Conservation (phyloP, 2,329 filamentous ascomycete species). For the Trichoderma harzianum region DNA sequence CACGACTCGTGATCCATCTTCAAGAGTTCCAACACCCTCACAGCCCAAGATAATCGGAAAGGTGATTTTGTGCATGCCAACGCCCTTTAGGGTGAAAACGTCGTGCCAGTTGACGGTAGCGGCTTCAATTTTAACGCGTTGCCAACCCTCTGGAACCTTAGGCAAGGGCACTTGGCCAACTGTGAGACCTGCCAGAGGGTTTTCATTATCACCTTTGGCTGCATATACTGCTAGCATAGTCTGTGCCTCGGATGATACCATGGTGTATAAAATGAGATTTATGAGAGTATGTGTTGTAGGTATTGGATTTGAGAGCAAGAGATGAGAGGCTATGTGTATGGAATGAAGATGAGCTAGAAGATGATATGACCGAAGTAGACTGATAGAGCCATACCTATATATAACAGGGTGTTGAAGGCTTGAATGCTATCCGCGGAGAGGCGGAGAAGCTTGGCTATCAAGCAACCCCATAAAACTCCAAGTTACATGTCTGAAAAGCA, state of each 20-base stretch:
- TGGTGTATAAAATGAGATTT: background rate
- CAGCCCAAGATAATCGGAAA: conserved; percentile 4
- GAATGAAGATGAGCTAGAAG: background rate
- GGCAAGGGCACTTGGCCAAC: background rate
- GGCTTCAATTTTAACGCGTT: background rate
- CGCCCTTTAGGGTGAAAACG: background rate
- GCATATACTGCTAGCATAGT: conserved; percentile 13
- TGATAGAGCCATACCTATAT: background rate
- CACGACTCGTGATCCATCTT: background rate
- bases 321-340: background rate
- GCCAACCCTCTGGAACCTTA: background rate
- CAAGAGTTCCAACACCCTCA: conserved; percentile 8
- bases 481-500: background rate
- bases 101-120: conserved; percentile 2
- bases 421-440: background rate
- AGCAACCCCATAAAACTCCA: background rate
- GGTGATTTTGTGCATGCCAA: background rate
- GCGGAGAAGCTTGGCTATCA: background rate
- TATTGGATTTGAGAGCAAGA: background rate
- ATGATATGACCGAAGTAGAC: background rate
- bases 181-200: background rate
- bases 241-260: background rate
- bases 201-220: background rate
- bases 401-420: background rate
- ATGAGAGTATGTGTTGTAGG: background rate